Evolutionary conservation across 495 filamentous ascomycete species (phyloP).

Genomic region (Neurospora cerealis): DNA sequence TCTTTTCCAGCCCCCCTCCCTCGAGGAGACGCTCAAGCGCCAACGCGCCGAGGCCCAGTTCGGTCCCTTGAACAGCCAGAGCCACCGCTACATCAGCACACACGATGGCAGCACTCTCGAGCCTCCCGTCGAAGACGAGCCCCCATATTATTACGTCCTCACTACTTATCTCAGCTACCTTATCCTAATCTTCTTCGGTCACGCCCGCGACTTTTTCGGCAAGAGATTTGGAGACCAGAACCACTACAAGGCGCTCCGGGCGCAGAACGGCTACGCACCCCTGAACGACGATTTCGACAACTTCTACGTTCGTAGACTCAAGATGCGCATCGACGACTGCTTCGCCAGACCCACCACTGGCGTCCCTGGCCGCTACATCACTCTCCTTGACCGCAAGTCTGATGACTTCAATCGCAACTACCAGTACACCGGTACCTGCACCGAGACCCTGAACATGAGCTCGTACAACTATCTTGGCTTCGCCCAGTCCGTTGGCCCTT

Average conservation of each 20-base stretch:
- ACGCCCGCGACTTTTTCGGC: slow-evolving; percentile 94
- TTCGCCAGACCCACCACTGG: slow-evolving; percentile 87
- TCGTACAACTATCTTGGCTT: slow-evolving; percentile 99
- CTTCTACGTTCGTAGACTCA: slow-evolving; percentile 89
- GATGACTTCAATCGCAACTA: slow-evolving; percentile 84
- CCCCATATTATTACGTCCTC: slow-evolving; percentile 90
- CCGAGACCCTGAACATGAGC: slow-evolving; percentile 96
- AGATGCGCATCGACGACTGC: slow-evolving; percentile 92
- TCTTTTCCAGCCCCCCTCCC: slow-evolving; percentile 85
- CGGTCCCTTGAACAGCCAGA: slow-evolving; percentile 68
- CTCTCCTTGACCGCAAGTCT: slow-evolving; percentile 75
- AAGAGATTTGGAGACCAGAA: slow-evolving; percentile 78
- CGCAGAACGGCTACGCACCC: slow-evolving; percentile 84
- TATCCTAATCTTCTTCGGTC: slow-evolving; percentile 89
- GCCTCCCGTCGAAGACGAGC: slow-evolving; percentile 85
- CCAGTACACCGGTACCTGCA: slow-evolving; percentile 75
- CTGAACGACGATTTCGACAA: slow-evolving; percentile 98
- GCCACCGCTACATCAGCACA: slow-evolving; percentile 73
- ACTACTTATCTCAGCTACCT: slow-evolving; percentile 97
- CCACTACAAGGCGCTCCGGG: slow-evolving; percentile 73
- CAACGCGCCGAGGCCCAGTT: slow-evolving; percentile 84
- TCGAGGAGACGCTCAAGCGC: slow-evolving; percentile 65
- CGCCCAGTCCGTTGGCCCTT: slow-evolving; percentile 93
- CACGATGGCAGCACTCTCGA: slow-evolving; percentile 69
- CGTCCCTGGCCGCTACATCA: slow-evolving; percentile 90